phyloP scores from a whole-genome alignment of 2,329 filamentous ascomycete genomes.

The Hypomyces perniciosus region DNA sequence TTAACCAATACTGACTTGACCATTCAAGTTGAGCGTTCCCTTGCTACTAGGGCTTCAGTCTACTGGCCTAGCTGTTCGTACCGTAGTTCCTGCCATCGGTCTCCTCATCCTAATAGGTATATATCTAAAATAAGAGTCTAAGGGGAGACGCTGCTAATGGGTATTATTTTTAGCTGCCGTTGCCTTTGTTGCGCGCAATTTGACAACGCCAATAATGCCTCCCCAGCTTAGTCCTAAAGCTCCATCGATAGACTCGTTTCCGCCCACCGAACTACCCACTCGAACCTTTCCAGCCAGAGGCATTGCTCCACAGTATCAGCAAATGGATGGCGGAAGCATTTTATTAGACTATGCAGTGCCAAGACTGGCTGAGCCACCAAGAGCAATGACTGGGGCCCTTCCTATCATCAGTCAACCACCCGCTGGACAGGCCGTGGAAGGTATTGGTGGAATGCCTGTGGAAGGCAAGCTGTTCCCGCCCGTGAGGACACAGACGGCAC shows the following conservation, averaged over 20 bases:
- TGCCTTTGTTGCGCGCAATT: constrained; percentile 27
- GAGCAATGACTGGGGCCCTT: constrained; percentile 19
- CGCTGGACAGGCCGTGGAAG: constrained; percentile 29
- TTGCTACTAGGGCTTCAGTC: constrained; percentile 43
- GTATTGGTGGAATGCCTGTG: constrained; percentile 34
- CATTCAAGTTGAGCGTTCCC: constrained; percentile 42
- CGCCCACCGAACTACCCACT: neutral
- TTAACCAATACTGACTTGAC: constrained; percentile 7
- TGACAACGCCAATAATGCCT: constrained; percentile 7
- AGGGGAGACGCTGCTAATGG: neutral
- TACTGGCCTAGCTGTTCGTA: constrained; percentile 39
- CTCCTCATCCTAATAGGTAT: constrained; percentile 45
- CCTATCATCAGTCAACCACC: constrained; percentile 34
- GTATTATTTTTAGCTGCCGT: constrained; percentile 23
- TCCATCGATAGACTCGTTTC: neutral
- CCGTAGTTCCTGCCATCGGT: constrained; percentile 45
- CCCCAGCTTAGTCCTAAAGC: neutral
- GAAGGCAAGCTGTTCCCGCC: constrained; percentile 39
- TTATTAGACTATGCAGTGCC: too few species aligned
- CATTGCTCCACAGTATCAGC: neutral
- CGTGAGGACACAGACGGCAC: constrained; percentile 25
- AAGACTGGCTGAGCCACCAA: neutral
- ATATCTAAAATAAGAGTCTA: neutral
- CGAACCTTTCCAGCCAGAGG: constrained; percentile 13
- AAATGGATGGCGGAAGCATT: neutral